These are phyloP conservation scores for Cucumis cinereus DNA, from an alignment of 306 rosid species.

Conservation along the genomic window DNA sequence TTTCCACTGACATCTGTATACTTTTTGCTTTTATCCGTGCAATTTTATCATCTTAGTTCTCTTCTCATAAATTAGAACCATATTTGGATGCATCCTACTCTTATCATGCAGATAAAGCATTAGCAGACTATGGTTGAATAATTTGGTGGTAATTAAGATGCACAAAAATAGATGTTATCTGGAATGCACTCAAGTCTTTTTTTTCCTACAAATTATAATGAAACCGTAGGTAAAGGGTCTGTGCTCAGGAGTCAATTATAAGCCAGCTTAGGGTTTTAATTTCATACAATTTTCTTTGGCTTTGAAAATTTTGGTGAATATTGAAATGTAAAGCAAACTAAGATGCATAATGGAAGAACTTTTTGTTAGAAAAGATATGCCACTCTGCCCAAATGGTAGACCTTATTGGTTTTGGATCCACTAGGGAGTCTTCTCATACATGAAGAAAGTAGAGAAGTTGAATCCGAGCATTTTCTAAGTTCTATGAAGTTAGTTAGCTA, in stretches of 20 bases:
- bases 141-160: too few species aligned
- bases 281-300: background rate
- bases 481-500: background rate
- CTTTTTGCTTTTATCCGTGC: background rate
- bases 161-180: too few species aligned
- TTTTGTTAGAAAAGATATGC: background rate
- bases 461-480: background rate
- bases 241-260: background rate
- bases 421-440: background rate
- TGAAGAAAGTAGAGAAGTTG: background rate
- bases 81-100: too few species aligned
- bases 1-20: background rate
- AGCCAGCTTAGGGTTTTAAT: background rate
- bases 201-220: background rate
- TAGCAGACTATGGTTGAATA: too few species aligned
- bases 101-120: too few species aligned
- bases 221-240: background rate
- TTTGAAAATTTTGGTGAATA: background rate
- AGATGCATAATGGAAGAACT: background rate
- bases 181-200: too few species aligned
- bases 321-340: background rate
- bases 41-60: background rate
- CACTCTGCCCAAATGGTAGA: background rate
- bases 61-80: background rate
- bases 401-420: background rate